These are phyloP conservation scores for Lactarius deliciosus DNA, from an alignment of 768 basidiomycete genomes.

Conservation along the genomic window DNA sequence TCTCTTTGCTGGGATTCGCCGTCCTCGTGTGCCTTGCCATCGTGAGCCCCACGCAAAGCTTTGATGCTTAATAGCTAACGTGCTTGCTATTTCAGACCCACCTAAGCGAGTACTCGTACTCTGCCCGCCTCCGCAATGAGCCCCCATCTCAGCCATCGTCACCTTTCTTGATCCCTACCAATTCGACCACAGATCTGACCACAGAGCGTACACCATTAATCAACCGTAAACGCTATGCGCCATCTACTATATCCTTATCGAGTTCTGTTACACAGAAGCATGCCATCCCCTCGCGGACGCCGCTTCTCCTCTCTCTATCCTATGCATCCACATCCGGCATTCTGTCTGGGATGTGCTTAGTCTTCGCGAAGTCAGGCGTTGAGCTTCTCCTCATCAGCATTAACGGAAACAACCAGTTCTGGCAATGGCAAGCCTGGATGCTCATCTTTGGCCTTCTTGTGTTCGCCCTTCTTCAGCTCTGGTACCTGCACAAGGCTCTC, in stretches of 20 bases:
- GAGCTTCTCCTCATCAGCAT: conserved; percentile 82
- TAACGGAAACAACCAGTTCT: conserved; percentile 75
- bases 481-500: conserved; percentile 81
- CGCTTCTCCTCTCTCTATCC: conserved; percentile 70
- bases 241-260: conserved; percentile 31
- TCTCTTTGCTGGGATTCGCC: conserved; percentile 63
- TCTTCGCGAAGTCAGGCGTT: conserved; percentile 92
- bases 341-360: conserved; percentile 86
- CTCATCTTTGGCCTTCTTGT: conserved; percentile 67
- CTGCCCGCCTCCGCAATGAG: conserved; percentile 39
- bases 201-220: conserved; percentile 61
- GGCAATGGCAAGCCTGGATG: conserved; percentile 82
- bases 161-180: conserved; percentile 32
- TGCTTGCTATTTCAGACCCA: conserved; percentile 57
- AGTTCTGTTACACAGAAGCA: conserved; percentile 30
- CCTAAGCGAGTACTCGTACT: conserved; percentile 61
- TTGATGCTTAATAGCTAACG: conserved; percentile 5
- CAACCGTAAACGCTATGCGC: conserved; percentile 38
- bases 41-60: conserved; percentile 46
- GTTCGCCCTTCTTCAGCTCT: conserved; percentile 79
- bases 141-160: conserved; percentile 40
- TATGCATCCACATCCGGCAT: conserved; percentile 89
- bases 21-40: conserved; percentile 59
- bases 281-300: conserved; percentile 43
- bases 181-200: conserved; percentile 29